phyloP scores from a whole-genome alignment of 495 filamentous ascomycete species.

The Penicillium dipodomyicola region DNA sequence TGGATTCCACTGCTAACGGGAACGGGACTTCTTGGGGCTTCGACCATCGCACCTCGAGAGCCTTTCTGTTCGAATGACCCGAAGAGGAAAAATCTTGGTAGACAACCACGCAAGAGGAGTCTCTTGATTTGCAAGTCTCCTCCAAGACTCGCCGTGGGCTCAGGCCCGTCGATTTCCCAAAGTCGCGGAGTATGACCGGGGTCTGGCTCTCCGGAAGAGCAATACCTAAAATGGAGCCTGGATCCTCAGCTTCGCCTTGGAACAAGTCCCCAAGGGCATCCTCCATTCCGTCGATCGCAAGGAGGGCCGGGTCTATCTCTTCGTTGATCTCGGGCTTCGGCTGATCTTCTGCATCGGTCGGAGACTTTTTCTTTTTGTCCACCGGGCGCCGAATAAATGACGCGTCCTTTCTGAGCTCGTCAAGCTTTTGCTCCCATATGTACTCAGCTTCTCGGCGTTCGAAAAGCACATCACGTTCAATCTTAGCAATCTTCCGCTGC shows the following conservation, averaged over 20 bases:
- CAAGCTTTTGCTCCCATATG: slow-evolving; percentile 65
- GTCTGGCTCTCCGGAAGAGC: slow-evolving; percentile 17
- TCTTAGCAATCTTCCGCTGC: slow-evolving; percentile 65
- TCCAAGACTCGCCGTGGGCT: slow-evolving; percentile 72
- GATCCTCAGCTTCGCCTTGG: slow-evolving; percentile 43
- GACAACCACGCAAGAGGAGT: slow-evolving; percentile 60
- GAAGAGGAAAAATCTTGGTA: slow-evolving; percentile 68
- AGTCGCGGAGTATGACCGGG: slow-evolving; percentile 65
- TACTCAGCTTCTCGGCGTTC: slow-evolving; percentile 73
- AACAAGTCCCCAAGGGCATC: slow-evolving; percentile 68
- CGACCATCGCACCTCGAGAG: slow-evolving; percentile 75
- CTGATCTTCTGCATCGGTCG: slow-evolving; percentile 26
- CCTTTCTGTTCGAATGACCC: slow-evolving; percentile 69
- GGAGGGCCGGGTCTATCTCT: slow-evolving; percentile 33
- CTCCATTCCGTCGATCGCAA: slow-evolving; percentile 52
- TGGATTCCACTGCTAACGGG: slow-evolving; percentile 33
- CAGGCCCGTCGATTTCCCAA: slow-evolving; percentile 74
- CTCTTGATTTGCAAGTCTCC: slow-evolving; percentile 82
- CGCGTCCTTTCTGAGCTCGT: slow-evolving; percentile 63
- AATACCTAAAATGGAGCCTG: slow-evolving; percentile 25
- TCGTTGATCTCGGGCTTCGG: slow-evolving; percentile 44
- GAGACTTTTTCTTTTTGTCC: slow-evolving; percentile 29
- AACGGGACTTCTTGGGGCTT: slow-evolving; percentile 64
- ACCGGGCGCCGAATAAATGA: slow-evolving; percentile 34
- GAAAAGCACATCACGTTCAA: slow-evolving; percentile 84